Evolutionary conservation across 1,139 yeast species (phyloP), one percentile per base, ranked within the genome.

Genomic region (Yamadazyma pseudoaaseri): DNA sequence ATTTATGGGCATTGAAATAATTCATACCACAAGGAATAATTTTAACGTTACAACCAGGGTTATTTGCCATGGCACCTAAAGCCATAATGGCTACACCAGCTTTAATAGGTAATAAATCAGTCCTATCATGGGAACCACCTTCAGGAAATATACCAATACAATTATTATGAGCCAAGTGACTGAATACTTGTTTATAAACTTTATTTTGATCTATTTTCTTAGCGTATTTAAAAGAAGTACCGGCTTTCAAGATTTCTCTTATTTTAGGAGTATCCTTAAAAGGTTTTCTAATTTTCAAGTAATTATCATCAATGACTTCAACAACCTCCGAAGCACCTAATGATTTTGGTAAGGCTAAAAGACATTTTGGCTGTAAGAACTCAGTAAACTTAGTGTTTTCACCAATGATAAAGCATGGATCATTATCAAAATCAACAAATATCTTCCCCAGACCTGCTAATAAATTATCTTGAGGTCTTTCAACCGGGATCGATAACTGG

Each of bases 131-230:
- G 37, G 70, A 60, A 6, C 73, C 68, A 33, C 97, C 97, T 62
- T 90, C 97, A 3, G 97, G 97, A 62, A 90, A 92, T 33, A 92
- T 86, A n/a, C 97, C 98, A 24, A 92, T 66, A 47, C 95, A 86
- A 40, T 86, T 79, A 31, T 92, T 89, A 38, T 76, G 73, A 13
- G 86, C 75, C 43, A 92, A 70, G 56, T 87, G 96, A 34, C 79
- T 73, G 55, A 90, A 92, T 2, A 92, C 97, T 45, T 73, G 70
- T 40, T 81, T 76, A 58, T 86, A 92, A 40, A 92, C 96, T 29
- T 71, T 67, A 23, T 86, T 76, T 60, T 92, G 97, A 60, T 92
- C 87, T 35, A 92, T 83, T 51, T 84, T 85, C 33, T 76, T 81
- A 1, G 97, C 97, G 17, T 73, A 62, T 54, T 86, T 86, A 64